Conservation (phyloP, 148 eudicot species). For the Cornus kousa region DNA sequence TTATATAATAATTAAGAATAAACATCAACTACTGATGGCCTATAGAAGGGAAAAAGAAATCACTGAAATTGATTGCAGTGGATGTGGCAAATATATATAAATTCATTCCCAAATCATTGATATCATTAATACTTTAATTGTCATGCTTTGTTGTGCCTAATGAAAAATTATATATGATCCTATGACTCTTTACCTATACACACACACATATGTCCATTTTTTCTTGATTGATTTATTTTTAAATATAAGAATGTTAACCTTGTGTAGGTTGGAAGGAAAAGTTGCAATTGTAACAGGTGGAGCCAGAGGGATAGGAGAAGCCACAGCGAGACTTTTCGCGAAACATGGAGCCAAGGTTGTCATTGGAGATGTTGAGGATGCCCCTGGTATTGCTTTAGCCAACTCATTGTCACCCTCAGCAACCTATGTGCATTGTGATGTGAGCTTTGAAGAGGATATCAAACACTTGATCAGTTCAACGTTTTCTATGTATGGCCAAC, state of each 20-base stretch:
- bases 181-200: no score
- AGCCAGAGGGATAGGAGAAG: conserved; percentile 3
- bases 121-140: no score
- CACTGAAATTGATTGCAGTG: no score
- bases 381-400: neutral
- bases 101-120: neutral
- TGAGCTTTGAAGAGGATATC: neutral
- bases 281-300: conserved; percentile 1
- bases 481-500: neutral
- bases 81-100: no score
- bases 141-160: no score
- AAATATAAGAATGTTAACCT: neutral
- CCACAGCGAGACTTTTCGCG: neutral
- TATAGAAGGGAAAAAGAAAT: no score
- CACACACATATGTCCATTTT: neutral
- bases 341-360: conserved; percentile 2
- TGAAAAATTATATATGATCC: no score
- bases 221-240: neutral
- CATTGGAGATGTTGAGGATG: conserved; percentile 1
- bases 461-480: neutral
- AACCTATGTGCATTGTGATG: conserved; percentile 1
- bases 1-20: no score
- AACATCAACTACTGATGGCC: no score
- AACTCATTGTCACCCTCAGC: conserved; percentile 1
- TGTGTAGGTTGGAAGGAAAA: conserved; percentile 2